phyloP scores from a whole-genome alignment of 2,329 filamentous ascomycete species.

The Cytospora leucostoma region DNA sequence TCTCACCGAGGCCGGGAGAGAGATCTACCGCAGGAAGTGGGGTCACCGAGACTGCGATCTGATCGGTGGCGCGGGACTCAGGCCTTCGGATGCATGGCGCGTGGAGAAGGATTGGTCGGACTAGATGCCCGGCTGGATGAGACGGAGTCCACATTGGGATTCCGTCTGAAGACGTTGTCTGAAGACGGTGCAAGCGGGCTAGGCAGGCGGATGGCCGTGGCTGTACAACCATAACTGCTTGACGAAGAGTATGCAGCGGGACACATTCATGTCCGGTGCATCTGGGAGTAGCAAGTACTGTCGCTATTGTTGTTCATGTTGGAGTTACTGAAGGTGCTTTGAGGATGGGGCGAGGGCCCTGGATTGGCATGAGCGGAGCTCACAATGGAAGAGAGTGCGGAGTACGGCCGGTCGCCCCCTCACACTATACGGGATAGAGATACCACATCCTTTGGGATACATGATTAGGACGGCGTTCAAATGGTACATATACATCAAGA shows the following conservation, averaged over 20 bases:
- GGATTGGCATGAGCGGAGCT: background rate
- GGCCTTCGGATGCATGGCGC: slow-evolving; percentile 40
- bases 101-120: slow-evolving; percentile 41
- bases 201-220: background rate
- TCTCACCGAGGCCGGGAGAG: slow-evolving; percentile 47
- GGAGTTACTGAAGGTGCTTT: no score
- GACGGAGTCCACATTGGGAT: background rate
- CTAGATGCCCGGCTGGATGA: background rate
- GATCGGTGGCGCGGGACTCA: slow-evolving; percentile 31
- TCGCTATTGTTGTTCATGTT: no score
- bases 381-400: background rate
- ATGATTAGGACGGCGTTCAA: background rate
- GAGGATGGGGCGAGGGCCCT: no score
- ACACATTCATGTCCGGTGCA: no score
- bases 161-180: no score
- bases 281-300: no score
- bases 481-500: background rate
- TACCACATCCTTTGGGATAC: background rate
- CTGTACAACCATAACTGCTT: background rate
- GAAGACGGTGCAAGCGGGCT: background rate
- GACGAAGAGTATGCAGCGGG: no score
- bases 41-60: slow-evolving; percentile 44
- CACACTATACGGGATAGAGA: background rate
- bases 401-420: background rate
- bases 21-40: slow-evolving; percentile 44